phyloP scores from a whole-genome alignment of 371 early-diverging fungal genomes.

The Rhizopus sp. region DNA sequence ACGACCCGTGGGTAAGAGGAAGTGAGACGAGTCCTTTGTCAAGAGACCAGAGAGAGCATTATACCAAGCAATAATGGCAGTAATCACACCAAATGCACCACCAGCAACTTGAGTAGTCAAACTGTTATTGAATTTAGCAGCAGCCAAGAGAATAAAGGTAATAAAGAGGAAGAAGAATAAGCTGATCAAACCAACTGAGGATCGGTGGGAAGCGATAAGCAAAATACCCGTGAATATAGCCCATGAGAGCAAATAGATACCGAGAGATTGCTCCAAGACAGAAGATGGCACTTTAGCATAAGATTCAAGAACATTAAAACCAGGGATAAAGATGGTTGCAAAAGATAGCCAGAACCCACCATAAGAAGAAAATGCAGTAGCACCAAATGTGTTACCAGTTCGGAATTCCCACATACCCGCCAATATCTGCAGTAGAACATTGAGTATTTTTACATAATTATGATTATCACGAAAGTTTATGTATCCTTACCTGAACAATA shows the following conservation, averaged over 20 bases:
- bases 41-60: conserved; percentile 68
- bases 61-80: conserved; percentile 75
- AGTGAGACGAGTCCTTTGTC: conserved; percentile 57
- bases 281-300: conserved; percentile 40
- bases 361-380: conserved; percentile 78
- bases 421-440: conserved; percentile 42
- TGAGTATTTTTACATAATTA: conserved; percentile 6
- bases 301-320: conserved; percentile 50
- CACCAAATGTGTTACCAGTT: conserved; percentile 79
- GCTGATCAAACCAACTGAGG: conserved; percentile 58
- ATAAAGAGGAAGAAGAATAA: conserved; percentile 67
- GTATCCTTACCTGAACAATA: conserved; percentile 55
- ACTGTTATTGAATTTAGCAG: conserved; percentile 42
- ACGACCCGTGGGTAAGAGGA: conserved; percentile 59
- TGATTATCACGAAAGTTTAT: not conserved
- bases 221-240: conserved; percentile 68
- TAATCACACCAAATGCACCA: conserved; percentile 69
- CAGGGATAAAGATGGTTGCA: conserved; percentile 63
- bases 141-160: conserved; percentile 65
- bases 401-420: conserved; percentile 88
- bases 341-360: conserved; percentile 83
- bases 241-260: conserved; percentile 71
- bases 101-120: conserved; percentile 50
- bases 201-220: conserved; percentile 67
- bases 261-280: conserved; percentile 59